phyloP scores from a whole-genome alignment of 768 basidiomycete species.

The Leccinum subgranulosum region DNA sequence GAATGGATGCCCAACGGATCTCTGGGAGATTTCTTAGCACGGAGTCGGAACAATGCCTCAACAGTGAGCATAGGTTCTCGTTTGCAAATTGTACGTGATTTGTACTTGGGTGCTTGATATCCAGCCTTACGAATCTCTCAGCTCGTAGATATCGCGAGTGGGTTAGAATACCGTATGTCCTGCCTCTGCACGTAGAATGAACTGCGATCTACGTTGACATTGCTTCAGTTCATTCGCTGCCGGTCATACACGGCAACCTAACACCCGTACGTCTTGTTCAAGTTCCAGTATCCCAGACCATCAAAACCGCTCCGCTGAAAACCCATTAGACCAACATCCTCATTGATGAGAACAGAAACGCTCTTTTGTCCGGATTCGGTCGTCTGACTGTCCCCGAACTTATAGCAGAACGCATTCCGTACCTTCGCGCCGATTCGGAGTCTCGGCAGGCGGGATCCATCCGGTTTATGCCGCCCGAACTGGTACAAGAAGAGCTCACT shows the following conservation, averaged over 20 bases:
- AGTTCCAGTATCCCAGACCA: neutral
- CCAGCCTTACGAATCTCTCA: neutral
- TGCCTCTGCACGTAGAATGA: neutral
- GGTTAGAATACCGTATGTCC: slow-evolving; percentile 12
- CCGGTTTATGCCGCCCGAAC: slow-evolving; percentile 15
- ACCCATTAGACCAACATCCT: slow-evolving; percentile 12
- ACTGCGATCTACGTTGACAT: neutral
- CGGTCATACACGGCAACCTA: slow-evolving; percentile 13
- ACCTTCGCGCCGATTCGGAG: slow-evolving; percentile 10
- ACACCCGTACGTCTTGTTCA: slow-evolving; percentile 8
- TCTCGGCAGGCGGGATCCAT: slow-evolving; percentile 9
- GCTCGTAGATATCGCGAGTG: slow-evolving; percentile 16
- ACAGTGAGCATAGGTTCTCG: slow-evolving; percentile 1
- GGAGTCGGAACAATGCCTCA: neutral
- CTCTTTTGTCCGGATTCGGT: slow-evolving; percentile 10
- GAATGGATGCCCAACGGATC: slow-evolving; percentile 12
- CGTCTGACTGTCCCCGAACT: slow-evolving; percentile 11
- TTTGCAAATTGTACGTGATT: slow-evolving; percentile 8
- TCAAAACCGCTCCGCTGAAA: neutral
- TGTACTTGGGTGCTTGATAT: neutral
- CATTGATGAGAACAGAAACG: slow-evolving; percentile 7
- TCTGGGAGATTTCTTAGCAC: slow-evolving; percentile 1
- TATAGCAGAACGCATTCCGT: slow-evolving; percentile 10
- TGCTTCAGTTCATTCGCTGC: slow-evolving; percentile 11
- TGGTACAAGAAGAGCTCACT: neutral